These are phyloP conservation scores for Udeniomyces megalosporus DNA, from an alignment of 768 basidiomycete genomes.

Conservation along the genomic window DNA sequence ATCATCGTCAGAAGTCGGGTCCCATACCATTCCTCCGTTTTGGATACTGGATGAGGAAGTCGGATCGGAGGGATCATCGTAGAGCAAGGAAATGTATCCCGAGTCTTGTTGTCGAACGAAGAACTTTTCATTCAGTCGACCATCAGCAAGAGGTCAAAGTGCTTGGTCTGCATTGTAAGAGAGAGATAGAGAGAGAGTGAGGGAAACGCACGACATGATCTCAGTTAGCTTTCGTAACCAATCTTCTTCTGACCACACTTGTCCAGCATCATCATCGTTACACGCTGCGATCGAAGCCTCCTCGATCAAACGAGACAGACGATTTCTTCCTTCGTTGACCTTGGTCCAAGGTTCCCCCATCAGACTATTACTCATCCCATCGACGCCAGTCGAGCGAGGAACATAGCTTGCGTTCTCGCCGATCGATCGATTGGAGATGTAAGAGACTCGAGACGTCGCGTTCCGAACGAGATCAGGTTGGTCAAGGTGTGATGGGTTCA, in stretches of 20 bases:
- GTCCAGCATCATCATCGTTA: too few relatives aligned
- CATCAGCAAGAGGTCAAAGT: not conserved
- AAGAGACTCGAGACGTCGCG: too few relatives aligned
- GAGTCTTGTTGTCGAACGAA: not conserved
- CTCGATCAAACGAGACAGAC: too few relatives aligned
- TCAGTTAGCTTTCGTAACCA: not conserved
- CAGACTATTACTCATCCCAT: constrained; percentile 5
- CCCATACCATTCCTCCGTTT: not conserved
- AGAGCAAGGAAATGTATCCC: not conserved
- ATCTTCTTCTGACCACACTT: constrained; percentile 3
- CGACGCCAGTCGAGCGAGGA: not conserved
- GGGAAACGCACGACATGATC: constrained; percentile 9
- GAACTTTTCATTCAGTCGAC: not conserved
- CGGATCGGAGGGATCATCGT: constrained; percentile 4
- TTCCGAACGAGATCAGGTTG: too few relatives aligned
- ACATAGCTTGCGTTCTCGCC: not conserved
- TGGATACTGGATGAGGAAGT: not conserved
- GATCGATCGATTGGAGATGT: constrained; percentile 9
- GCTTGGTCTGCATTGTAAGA: not conserved
- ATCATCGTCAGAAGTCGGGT: constrained; percentile 12
- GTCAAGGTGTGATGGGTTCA: too few relatives aligned
- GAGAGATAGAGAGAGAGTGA: not conserved
- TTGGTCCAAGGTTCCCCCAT: constrained; percentile 14
- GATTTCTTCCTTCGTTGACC: not conserved
- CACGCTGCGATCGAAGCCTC: too few relatives aligned